phyloP scores from a whole-genome alignment of 192 early-diverging fungal genomes.

The Helicostylum pulchrum region DNA sequence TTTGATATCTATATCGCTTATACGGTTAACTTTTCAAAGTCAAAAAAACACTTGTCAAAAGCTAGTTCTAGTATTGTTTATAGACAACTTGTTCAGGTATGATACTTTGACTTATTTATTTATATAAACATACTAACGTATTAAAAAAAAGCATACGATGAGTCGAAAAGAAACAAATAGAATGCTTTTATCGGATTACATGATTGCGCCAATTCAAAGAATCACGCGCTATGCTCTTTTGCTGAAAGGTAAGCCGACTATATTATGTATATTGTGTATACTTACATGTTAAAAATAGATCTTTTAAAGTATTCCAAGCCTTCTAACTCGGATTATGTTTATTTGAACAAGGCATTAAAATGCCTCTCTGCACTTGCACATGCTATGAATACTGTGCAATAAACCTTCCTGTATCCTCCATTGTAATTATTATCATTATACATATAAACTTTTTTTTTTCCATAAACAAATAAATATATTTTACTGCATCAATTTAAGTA shows the following conservation, averaged over 20 bases:
- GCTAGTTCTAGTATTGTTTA: conserved; percentile 26
- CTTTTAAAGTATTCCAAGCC: conserved; percentile 33
- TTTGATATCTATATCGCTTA: conserved; percentile 36
- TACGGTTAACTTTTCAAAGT: conserved; percentile 29
- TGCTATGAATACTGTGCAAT: conserved; percentile 33
- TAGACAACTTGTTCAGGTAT: conserved; percentile 32
- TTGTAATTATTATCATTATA: not conserved
- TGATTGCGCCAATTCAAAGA: conserved; percentile 76
- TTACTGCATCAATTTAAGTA: not conserved
- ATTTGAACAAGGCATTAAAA: conserved; percentile 27
- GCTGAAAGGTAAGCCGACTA: conserved; percentile 41
- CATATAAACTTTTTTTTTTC: not conserved
- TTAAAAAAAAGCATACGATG: conserved; percentile 22
- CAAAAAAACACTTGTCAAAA: conserved; percentile 19
- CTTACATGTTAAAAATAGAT: conserved; percentile 16
- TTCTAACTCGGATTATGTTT: conserved; percentile 19
- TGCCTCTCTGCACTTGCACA: conserved; percentile 21
- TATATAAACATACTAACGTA: not conserved
- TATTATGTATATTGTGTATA: no score
- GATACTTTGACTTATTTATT: not conserved
- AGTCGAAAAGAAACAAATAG: conserved; percentile 41
- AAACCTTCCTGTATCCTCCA: not conserved
- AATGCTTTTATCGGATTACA: conserved; percentile 63
- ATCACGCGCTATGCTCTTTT: conserved; percentile 71
- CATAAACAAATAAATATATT: conserved; percentile 4